Conservation (phyloP, 169 alveolate species). For the Hepatocystis sp. region DNA sequence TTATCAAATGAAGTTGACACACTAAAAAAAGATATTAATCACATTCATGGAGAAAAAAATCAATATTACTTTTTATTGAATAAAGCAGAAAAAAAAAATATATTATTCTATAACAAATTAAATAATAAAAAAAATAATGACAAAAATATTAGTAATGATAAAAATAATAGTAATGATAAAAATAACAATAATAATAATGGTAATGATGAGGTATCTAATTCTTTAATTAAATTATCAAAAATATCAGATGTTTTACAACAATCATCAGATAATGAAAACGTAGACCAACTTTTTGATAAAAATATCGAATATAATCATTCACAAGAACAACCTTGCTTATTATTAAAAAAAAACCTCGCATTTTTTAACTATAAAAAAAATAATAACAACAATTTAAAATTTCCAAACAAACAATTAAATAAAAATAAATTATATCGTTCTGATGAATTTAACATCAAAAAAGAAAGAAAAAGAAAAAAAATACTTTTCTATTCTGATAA, state of each 20-base stretch:
- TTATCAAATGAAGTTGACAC: slow-evolving; percentile 21
- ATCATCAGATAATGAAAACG: no score
- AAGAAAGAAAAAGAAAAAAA: slow-evolving; percentile 28
- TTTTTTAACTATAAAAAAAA: no score
- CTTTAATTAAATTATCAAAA: no score
- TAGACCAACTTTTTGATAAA: no score
- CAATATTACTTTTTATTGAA: slow-evolving; percentile 28
- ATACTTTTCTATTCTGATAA: slow-evolving; percentile 56
- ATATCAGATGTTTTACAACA: no score
- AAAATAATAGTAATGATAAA: no score
- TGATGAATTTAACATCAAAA: slow-evolving; percentile 29
- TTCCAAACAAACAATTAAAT: not conserved
- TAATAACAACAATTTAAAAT: slow-evolving; percentile 5
- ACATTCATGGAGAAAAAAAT: slow-evolving; percentile 31
- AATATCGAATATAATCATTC: no score
- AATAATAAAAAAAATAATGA: slow-evolving; percentile 5
- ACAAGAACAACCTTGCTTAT: no score
- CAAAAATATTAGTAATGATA: no score
- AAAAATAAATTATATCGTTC: slow-evolving; percentile 6
- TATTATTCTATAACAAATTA: slow-evolving; percentile 39
- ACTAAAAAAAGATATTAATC: slow-evolving; percentile 25
- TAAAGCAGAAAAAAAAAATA: slow-evolving; percentile 52
- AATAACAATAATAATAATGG: no score
- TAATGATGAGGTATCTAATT: no score
- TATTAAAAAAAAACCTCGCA: no score